Percentiles rank a stretch among this genome's conserved stretches.
phyloP scores from a whole-genome alignment of 129 eudicot genomes.

The Saussurea involucrata region DNA sequence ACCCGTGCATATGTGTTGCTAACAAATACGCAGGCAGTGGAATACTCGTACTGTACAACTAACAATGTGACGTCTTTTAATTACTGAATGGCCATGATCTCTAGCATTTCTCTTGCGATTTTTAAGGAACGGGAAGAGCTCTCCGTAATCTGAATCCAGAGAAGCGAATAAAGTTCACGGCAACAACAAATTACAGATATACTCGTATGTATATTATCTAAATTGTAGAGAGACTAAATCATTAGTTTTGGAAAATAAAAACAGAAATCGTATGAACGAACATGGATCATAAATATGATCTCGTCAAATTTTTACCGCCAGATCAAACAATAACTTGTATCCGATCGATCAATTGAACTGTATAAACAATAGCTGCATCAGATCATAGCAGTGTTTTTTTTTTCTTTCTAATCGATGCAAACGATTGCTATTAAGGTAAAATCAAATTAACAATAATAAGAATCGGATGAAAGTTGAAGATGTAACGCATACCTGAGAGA shows the following conservation, averaged over 20 bases:
- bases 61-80: background rate
- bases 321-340: background rate
- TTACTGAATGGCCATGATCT: conserved; percentile 1
- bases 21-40: background rate
- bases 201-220: background rate
- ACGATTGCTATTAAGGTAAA: background rate
- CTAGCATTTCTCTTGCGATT: background rate
- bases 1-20: background rate
- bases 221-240: background rate
- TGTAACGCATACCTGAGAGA: conserved; percentile 67
- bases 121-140: background rate
- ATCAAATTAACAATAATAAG: background rate
- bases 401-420: background rate
- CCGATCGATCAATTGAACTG: background rate
- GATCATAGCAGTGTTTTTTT: background rate
- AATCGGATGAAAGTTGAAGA: background rate
- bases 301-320: conserved; percentile 5
- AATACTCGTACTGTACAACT: conserved; percentile 14
- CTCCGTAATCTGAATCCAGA: background rate
- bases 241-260: background rate
- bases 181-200: background rate
- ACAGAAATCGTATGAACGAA: background rate
- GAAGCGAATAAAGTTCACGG: background rate
- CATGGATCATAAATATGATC: background rate
- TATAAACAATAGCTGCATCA: background rate